Percentiles rank a stretch among this genome's conserved stretches.
phyloP scores from a whole-genome alignment of 2,329 filamentous ascomycete genomes.

The Metarhizium guizhouense region DNA sequence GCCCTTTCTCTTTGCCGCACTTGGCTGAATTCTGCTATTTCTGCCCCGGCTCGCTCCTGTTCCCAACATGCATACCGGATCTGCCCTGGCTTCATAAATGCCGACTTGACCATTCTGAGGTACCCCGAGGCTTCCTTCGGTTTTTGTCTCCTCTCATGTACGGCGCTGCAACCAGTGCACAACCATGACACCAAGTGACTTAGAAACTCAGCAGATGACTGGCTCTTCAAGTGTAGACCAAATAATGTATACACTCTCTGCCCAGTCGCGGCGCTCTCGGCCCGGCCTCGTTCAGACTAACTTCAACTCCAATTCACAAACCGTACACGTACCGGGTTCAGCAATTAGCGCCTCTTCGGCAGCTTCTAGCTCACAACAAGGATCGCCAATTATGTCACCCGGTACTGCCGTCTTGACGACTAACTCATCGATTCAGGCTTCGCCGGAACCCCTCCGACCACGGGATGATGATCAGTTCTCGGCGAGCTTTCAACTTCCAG shows the following conservation, averaged over 20 bases:
- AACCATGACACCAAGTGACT: conserved; percentile 15
- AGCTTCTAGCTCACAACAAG: conserved; percentile 44
- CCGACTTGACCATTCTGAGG: conserved; percentile 23
- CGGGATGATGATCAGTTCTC: conserved; percentile 43
- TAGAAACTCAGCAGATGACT: conserved; percentile 15
- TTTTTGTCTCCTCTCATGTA: conserved; percentile 15
- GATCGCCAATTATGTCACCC: conserved; percentile 49
- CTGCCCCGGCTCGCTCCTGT: conserved; percentile 17
- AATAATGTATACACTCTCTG: conserved; percentile 33
- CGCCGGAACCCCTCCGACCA: conserved; percentile 53
- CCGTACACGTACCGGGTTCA: conserved; percentile 33
- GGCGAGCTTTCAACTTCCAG: conserved; percentile 59
- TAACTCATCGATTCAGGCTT: conserved; percentile 56
- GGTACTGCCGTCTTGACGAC: conserved; percentile 43
- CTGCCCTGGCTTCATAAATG: conserved; percentile 27
- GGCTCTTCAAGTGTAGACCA: conserved; percentile 18
- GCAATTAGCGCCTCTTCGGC: conserved; percentile 48
- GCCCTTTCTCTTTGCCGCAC: conserved; percentile 6
- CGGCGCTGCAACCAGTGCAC: conserved; percentile 11
- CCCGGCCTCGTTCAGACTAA: conserved; percentile 40
- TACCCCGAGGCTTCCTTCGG: conserved; percentile 8
- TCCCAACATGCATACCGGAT: conserved; percentile 25
- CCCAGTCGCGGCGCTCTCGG: conserved; percentile 31
- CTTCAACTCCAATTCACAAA: conserved; percentile 19
- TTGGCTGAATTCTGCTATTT: conserved; percentile 1